These are phyloP conservation scores for Lepidium africanum DNA, from an alignment of 345 rosid species.

Conservation along the genomic window DNA sequence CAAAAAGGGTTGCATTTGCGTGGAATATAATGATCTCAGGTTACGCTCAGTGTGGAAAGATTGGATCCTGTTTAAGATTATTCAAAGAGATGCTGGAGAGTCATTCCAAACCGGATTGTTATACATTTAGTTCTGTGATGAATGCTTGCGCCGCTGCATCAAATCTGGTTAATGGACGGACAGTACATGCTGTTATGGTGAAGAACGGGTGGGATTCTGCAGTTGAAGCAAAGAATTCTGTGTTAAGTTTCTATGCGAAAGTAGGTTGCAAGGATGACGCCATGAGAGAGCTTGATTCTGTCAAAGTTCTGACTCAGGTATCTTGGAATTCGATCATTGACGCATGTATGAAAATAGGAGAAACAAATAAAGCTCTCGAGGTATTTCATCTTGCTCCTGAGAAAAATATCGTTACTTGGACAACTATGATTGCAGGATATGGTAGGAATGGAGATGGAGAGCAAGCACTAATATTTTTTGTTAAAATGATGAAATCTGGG, in stretches of 20 bases:
- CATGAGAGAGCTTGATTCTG: slow-evolving; percentile 43
- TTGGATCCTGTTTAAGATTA: slow-evolving; percentile 40
- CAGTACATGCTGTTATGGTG: slow-evolving; percentile 46
- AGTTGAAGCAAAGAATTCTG: slow-evolving; percentile 51
- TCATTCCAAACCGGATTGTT: slow-evolving; percentile 52
- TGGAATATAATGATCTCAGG: slow-evolving; percentile 79
- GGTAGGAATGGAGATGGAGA: slow-evolving; percentile 52
- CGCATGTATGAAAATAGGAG: slow-evolving; percentile 58
- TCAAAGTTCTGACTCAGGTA: slow-evolving; percentile 38
- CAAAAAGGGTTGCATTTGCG: slow-evolving; percentile 40
- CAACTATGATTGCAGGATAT: slow-evolving; percentile 64
- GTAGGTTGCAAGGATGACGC: slow-evolving; percentile 42
- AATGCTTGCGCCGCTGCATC: slow-evolving; percentile 45
- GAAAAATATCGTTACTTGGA: slow-evolving; percentile 67
- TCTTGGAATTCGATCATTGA: slow-evolving; percentile 73
- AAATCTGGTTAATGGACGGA: slow-evolving; percentile 34
- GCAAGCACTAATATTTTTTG: slow-evolving; percentile 46
- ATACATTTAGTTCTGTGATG: slow-evolving; percentile 66
- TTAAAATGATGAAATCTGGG: slow-evolving; percentile 38
- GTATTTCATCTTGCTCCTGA: slow-evolving; percentile 40
- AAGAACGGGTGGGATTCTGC: slow-evolving; percentile 75
- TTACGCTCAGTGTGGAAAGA: slow-evolving; percentile 43
- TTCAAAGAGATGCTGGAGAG: slow-evolving; percentile 44
- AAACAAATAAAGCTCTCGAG: slow-evolving; percentile 39
- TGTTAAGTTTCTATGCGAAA: slow-evolving; percentile 64